Evolutionary conservation across 306 rosid species (phyloP).

Genomic region (Castanea crenata): DNA sequence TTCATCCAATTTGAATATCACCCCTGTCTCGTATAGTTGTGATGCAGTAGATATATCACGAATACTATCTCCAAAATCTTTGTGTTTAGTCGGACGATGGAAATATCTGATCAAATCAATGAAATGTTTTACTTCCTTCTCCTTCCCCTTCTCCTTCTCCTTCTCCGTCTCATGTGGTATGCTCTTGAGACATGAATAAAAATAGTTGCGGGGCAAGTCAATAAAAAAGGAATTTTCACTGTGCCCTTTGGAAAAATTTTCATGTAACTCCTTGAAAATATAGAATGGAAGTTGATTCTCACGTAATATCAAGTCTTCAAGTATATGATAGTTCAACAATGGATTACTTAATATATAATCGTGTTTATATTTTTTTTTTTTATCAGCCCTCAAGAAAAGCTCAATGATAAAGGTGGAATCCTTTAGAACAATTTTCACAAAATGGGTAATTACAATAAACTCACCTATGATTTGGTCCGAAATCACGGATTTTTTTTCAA

Average conservation of each 20-base stretch:
- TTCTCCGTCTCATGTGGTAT: too few relatives aligned
- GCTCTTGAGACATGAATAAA: too few relatives aligned
- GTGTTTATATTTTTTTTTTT: too few relatives aligned
- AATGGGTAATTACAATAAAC: too few relatives aligned
- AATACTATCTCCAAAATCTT: too few relatives aligned
- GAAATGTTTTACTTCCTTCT: neutral
- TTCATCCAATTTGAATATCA: neutral
- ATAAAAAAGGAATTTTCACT: neutral
- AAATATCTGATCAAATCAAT: neutral
- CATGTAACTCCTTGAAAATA: constrained; percentile 7
- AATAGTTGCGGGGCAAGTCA: too few relatives aligned
- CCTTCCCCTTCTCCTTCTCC: too few relatives aligned
- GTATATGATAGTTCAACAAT: constrained; percentile 13
- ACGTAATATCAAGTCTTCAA: constrained; percentile 18
- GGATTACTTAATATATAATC: constrained; percentile 18
- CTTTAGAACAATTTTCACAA: neutral
- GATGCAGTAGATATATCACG: neutral
- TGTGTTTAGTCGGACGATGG: neutral
- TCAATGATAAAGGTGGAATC: constrained; percentile 28
- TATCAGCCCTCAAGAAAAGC: neutral
- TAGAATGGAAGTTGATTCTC: constrained; percentile 35
- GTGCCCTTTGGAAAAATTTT: neutral
- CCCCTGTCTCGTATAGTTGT: neutral
- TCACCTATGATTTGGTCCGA: too few relatives aligned
- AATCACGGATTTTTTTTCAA: too few relatives aligned